Base-by-base conservation (phyloP, 1,284 basidiomycete species). In the Tetrapyrgos nigripes region DNA sequence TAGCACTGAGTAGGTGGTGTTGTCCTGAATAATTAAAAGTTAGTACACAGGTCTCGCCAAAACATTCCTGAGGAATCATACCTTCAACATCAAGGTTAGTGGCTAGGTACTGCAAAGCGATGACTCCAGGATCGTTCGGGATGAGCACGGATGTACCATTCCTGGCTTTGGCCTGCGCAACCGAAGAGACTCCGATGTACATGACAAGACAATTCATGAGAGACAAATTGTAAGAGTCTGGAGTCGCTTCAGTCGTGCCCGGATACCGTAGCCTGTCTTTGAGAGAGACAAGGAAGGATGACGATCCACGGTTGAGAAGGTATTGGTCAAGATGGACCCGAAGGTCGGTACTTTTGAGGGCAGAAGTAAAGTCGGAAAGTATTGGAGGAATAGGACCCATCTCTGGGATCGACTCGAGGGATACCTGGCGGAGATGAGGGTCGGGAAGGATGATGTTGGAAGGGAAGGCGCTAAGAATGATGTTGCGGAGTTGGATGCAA, bases 381-480 rank as follows among this genome's bases (percentile, higher is more conserved):
- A 98, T 90, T 50, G 89, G 87, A 14, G 97, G 97, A 66, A 96
- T 91, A 50, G 89, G 89, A 13, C 92, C 91, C 87, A 94, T 93
- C 73, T 98, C 95, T 3, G 92, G 87, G 58, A 93, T 86, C 29
- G 86, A 72, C 55, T 93, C 89, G 62, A 90, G 84, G 62, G 86
- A 83, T 64, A 89, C 70, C 66, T 85, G 87, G 63, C 85, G 88
- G 62, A 95, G 78, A 69, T 93, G 85, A 19, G 97, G 97, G 71
- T 97, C 95, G 35, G 97, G 94, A 27, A 98, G 88, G 49, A 87
- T 80, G 58, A 94, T 80, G 61, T 86, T 80, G n/a, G 88, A 83
- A n/a, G 97, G 97, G 84, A 96, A 99, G 21, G 97, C 96, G 71
- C 94, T 93, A 60, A 98, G 89, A 63, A 99, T 89, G 76, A 99